phyloP scores from a whole-genome alignment of 2,329 filamentous ascomycete species.

The Atkinsonella texensis region DNA sequence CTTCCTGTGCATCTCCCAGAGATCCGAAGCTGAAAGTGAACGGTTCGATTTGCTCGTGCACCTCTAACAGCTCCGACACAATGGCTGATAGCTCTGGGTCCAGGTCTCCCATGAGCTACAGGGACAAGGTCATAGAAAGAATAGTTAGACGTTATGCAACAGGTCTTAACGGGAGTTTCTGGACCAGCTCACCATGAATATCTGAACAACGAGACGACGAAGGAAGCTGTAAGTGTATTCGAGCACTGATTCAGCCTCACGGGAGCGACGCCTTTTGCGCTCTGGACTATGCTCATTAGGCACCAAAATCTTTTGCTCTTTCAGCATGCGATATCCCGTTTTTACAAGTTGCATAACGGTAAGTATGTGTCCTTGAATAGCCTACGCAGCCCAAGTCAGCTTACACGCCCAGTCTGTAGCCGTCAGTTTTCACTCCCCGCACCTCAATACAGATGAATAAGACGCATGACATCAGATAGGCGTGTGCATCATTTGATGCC shows the following conservation, averaged over 20 bases:
- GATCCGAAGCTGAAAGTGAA: neutral
- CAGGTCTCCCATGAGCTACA: neutral
- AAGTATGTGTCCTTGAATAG: neutral
- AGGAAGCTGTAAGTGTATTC: neutral
- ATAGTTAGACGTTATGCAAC: neutral
- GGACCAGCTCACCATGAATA: neutral
- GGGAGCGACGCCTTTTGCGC: no score
- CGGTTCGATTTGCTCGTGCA: neutral
- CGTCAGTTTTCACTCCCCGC: no score
- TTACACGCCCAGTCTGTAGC: neutral
- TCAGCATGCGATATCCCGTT: neutral
- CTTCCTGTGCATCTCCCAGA: neutral
- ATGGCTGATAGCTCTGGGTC: neutral
- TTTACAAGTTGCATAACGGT: neutral
- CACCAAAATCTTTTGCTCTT: neutral
- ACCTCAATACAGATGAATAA: conserved; percentile 2
- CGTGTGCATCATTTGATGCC: neutral
- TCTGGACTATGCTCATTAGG: no score
- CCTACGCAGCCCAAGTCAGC: neutral
- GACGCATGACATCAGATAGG: neutral
- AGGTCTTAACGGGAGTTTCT: no score
- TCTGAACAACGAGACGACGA: neutral
- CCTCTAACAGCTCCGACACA: neutral
- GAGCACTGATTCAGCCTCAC: no score
- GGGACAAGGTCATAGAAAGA: neutral